Conservation (phyloP, 768 basidiomycete species). For the Phaeotremella skinneri region DNA sequence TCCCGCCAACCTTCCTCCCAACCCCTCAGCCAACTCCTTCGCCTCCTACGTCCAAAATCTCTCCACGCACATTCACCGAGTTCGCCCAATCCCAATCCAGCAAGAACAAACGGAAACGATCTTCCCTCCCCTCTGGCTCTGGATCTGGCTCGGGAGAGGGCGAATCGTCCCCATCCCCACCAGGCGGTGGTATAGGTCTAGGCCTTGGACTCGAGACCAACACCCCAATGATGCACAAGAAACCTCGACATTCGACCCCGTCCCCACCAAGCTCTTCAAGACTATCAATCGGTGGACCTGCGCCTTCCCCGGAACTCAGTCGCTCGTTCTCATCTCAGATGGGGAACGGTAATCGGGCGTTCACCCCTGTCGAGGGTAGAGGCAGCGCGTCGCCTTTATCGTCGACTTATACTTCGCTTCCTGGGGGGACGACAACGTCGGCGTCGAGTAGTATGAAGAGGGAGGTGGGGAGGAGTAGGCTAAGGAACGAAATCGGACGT, state of each 20-base stretch:
- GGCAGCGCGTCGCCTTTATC: neutral
- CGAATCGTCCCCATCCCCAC: neutral
- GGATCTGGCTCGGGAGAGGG: slow-evolving; percentile 3
- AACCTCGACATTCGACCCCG: neutral
- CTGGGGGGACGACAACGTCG: neutral
- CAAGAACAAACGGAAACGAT: slow-evolving; percentile 21
- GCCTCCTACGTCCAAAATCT: slow-evolving; percentile 12
- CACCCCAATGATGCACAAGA: neutral
- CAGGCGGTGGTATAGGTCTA: slow-evolving; percentile 6
- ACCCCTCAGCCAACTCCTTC: slow-evolving; percentile 24
- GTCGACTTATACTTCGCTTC: no score
- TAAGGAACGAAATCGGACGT: slow-evolving; percentile 18
- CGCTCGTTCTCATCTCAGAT: neutral
- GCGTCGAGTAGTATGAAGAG: neutral
- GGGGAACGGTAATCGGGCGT: neutral
- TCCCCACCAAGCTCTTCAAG: neutral
- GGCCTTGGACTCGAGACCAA: slow-evolving; percentile 28
- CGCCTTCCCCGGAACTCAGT: slow-evolving; percentile 1
- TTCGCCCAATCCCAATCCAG: slow-evolving; percentile 15
- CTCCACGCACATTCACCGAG: slow-evolving; percentile 17
- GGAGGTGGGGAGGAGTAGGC: slow-evolving; percentile 13
- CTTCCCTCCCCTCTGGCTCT: slow-evolving; percentile 5
- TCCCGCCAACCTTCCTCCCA: slow-evolving; percentile 41
- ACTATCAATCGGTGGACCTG: neutral
- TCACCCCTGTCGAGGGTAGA: neutral